Base-by-base conservation (phyloP, 805 yeast species). In the Maudiozyma turicensis region DNA sequence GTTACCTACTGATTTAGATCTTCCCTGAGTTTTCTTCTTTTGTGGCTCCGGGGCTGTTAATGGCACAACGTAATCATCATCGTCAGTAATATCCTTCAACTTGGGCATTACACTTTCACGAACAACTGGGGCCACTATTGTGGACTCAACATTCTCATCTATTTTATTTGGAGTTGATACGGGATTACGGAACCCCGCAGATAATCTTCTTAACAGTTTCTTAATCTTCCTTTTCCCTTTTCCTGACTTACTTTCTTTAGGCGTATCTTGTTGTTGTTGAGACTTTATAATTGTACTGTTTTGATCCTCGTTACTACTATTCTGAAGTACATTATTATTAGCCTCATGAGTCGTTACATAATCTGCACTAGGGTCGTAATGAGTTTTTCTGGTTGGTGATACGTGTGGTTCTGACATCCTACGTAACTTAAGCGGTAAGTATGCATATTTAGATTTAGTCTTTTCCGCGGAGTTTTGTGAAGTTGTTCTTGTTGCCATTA, bases 371-470 rank as follows among this genome's bases (percentile, higher is more conserved):
- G 50, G 50, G 35, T 52, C 46, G 31, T 29, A 52, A 44, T 52
- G 54, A 14, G 56, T 55, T 35, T 63, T 63, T 47, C 66, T 58
- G 8, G 56, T 78, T 59, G 72, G 75, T 63, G 66, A 77, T 58
- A 58, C 77, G 68, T 69, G 75, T 49, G 65, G 75, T 68, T 61
- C 71, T 65, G 69, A 81, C 61, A 67, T 76, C 64, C 49, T 70
- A 60, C 64, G 73, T 61, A 67, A 60, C 58, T 55, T 64, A 53
- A 69, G 75, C 58, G 59, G 76, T 26, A 47, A 34, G n/a, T 40
- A 15, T 28, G 10, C 33, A 13, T 28, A 40, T 30, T 26, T 28
- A n/a, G 9, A 10, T 20, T 32, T 11, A 9, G 9, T 32, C 34
- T 32, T 11, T 32, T 32, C 13, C 34, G 34, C 13, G 34, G 26